These are phyloP conservation scores for Scedosporium aurantiacum DNA, from an alignment of 2,329 filamentous ascomycete species.

Conservation along the genomic window DNA sequence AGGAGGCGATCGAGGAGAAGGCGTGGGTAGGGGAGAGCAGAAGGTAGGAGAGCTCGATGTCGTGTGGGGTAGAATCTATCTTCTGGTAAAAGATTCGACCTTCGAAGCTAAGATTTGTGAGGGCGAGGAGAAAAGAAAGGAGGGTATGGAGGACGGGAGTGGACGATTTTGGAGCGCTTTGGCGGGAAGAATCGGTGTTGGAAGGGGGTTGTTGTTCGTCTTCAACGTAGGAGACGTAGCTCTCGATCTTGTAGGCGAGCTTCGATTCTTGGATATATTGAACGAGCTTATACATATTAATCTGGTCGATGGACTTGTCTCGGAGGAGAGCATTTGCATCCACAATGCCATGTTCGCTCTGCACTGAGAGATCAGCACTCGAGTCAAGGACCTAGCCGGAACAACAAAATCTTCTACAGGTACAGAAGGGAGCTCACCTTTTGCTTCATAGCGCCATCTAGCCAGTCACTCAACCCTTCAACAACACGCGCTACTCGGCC, in stretches of 20 bases:
- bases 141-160: constrained; percentile 45
- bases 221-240: constrained; percentile 60
- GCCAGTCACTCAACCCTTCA: constrained; percentile 62
- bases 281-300: constrained; percentile 83
- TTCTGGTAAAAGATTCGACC: constrained; percentile 56
- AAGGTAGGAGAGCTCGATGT: constrained; percentile 66
- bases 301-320: constrained; percentile 83
- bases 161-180: constrained; percentile 12
- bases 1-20: constrained; percentile 77
- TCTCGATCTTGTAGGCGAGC: constrained; percentile 86
- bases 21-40: constrained; percentile 85
- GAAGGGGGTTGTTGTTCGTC: constrained; percentile 25
- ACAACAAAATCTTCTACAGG: constrained; percentile 9
- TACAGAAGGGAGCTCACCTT: too few relatives aligned
- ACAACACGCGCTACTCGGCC: constrained; percentile 77
- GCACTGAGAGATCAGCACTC: background rate
- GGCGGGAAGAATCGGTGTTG: background rate
- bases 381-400: background rate
- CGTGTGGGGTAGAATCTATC: constrained; percentile 19
- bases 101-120: constrained; percentile 75
- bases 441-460: constrained; percentile 40
- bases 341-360: constrained; percentile 53
- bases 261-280: constrained; percentile 87
- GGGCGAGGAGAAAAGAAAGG: constrained; percentile 57
- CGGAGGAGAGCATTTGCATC: constrained; percentile 62